Base-by-base conservation (phyloP, 169 alveolate genomes). In the Neospora caninum region DNA sequence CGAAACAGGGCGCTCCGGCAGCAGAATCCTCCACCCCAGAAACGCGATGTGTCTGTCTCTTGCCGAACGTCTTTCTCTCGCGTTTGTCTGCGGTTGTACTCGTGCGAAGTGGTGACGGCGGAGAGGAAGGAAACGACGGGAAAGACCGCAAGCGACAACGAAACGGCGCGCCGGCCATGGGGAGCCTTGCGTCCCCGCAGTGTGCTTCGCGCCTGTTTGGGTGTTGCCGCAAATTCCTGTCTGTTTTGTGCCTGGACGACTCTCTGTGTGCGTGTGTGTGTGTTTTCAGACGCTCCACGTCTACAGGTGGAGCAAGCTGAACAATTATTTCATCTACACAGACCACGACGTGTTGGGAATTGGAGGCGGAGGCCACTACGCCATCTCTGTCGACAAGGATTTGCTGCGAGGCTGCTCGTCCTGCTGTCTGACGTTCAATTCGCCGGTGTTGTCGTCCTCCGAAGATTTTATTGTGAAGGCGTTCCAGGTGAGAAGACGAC, bases 341-440 rank as follows among this genome's bases (percentile, higher is more conserved):
- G 97, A 97, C 88, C 96, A 94, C 84, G 94, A 87, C 27, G 91
- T 96, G 42, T 92, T 97, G 45, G 96, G 96, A 49, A 93, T 97
- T n/a, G 98, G 98, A 22, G 98, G 98, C 25, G 97, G 98, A 58
- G 98, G 97, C 25, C 96, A 95, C 64, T 97, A 93, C 80, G 96
- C 98, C 22, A 58, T 97, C 29, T 93, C 97, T 25, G 95, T 97
- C 64, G 97, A 96, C 78, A 49, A 82, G 6, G 94, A 91, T 20
- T 70, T 92, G 45, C 80, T 91, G n/a, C 42, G 94, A 16, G 94
- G 94, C 53, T 39, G 88, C 36, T 96, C 96, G 38, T 94, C 88
- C 22, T 94, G 95, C 84, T 96, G 96, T 69, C 70, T 88, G 91
- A 88, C 96, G 0, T 95, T 94, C 86, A 94, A 93, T 27, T 94